Conservation (phyloP, 129 eudicot species). For the Scalesia atractyloides region DNA sequence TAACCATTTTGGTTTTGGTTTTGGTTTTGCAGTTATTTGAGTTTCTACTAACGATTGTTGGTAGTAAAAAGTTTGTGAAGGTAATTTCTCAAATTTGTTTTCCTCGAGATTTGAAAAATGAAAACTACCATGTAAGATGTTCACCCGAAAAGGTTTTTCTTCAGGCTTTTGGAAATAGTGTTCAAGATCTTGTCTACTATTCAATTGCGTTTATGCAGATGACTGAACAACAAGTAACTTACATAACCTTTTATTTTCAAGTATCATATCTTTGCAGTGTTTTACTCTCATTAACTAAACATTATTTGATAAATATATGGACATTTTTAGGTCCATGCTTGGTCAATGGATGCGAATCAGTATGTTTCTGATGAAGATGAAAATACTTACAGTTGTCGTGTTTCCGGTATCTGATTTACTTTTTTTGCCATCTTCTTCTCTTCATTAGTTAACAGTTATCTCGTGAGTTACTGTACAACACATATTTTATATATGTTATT, state of each 20-base stretch:
- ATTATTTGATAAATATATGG: not conserved
- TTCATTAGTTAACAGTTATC: conserved; percentile 4
- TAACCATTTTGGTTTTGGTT: conserved; percentile 23
- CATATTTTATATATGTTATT: conserved; percentile 5
- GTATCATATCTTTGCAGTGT: conserved; percentile 12
- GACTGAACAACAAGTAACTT: conserved; percentile 91
- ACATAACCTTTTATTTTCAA: not conserved
- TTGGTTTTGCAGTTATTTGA: conserved; percentile 71
- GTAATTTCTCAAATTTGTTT: conserved; percentile 35
- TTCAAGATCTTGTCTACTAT: conserved; percentile 82
- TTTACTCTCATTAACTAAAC: not conserved
- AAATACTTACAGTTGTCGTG: conserved; percentile 87
- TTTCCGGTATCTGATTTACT: conserved; percentile 64
- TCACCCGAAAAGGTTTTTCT: not conserved
- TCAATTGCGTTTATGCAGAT: conserved; percentile 89
- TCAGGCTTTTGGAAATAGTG: conserved; percentile 73
- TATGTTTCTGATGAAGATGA: conserved; percentile 98
- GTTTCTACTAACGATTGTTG: conserved; percentile 75
- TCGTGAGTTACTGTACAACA: conserved; percentile 9
- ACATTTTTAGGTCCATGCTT: conserved; percentile 59
- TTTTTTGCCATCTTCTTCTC: conserved; percentile 3
- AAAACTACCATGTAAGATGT: conserved; percentile 9
- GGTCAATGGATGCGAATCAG: conserved; percentile 95
- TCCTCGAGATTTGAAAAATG: conserved; percentile 12
- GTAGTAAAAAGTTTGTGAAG: conserved; percentile 71